A percentile compares a stretch with the other conserved stretches of the same genome.
Evolutionary conservation across 495 filamentous ascomycete genomes (phyloP).

Genomic region (Aspergillus bertholletiae): DNA sequence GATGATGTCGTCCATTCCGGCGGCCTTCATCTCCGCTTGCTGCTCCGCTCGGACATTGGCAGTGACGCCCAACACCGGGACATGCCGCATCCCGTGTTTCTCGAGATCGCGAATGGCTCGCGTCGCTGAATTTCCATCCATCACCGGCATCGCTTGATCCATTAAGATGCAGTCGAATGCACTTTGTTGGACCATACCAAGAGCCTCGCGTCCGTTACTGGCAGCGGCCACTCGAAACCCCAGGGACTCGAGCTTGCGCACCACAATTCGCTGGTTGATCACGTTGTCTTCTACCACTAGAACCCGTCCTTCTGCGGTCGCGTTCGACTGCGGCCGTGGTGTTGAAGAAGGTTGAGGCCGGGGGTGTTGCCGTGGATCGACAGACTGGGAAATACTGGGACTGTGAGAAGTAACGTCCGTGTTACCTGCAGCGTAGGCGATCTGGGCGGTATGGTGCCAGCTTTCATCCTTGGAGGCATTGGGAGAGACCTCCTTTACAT

Average conservation of each 20-base stretch:
- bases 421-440: neutral
- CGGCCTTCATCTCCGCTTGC: slow-evolving; percentile 58
- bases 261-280: slow-evolving; percentile 68
- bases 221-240: slow-evolving; percentile 66
- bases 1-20: slow-evolving; percentile 78
- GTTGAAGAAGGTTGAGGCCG: neutral
- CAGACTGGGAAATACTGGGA: neutral
- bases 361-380: neutral
- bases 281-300: slow-evolving; percentile 83
- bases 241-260: slow-evolving; percentile 57
- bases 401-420: neutral
- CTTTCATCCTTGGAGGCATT: neutral
- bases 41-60: slow-evolving; percentile 71
- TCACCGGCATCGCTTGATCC: slow-evolving; percentile 85
- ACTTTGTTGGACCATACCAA: slow-evolving; percentile 42
- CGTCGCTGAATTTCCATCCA: slow-evolving; percentile 73
- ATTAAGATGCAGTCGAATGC: slow-evolving; percentile 61
- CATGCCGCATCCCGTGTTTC: slow-evolving; percentile 40
- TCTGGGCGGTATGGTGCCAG: slow-evolving; percentile 1
- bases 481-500: neutral
- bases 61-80: slow-evolving; percentile 75
- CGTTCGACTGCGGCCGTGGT: neutral
- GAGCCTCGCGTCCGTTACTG: slow-evolving; percentile 72
- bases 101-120: slow-evolving; percentile 63
- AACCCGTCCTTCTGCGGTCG: slow-evolving; percentile 28